Evolutionary conservation across 495 filamentous ascomycete species (phyloP).

Genomic region (Xeromyces bisporus): DNA sequence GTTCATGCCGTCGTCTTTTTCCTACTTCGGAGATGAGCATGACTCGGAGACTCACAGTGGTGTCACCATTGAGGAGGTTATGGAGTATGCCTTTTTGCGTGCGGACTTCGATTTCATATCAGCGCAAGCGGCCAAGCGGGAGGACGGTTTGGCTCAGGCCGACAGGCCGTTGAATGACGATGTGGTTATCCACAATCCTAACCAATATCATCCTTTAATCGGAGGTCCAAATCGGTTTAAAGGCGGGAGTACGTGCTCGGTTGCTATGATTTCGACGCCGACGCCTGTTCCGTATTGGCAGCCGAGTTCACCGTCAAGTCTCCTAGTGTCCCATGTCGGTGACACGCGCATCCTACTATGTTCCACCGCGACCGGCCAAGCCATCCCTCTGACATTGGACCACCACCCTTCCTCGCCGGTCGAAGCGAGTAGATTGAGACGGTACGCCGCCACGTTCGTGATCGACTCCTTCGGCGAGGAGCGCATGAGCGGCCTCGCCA

Average conservation of each 20-base stretch:
- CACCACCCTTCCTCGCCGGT: constrained; percentile 79
- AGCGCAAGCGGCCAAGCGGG: constrained; percentile 59
- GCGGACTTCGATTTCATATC: constrained; percentile 86
- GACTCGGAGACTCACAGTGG: constrained; percentile 6
- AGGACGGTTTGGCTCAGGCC: constrained; percentile 48
- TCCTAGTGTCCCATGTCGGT: constrained; percentile 81
- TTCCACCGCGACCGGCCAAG: constrained; percentile 56
- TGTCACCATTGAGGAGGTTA: constrained; percentile 31
- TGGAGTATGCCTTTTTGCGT: constrained; percentile 82
- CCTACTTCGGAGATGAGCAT: constrained; percentile 14
- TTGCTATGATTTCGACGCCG: constrained; percentile 81
- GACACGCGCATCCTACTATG: constrained; percentile 85
- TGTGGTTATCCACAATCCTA: constrained; percentile 55
- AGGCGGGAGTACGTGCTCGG: constrained; percentile 77
- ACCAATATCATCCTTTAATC: constrained; percentile 40
- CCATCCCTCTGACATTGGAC: constrained; percentile 65
- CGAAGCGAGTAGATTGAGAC: constrained; percentile 67
- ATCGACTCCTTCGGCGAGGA: constrained; percentile 97
- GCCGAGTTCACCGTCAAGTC: constrained; percentile 60
- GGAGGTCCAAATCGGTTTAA: constrained; percentile 63
- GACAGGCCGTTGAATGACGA: constrained; percentile 65
- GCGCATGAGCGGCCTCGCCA: constrained; percentile 82
- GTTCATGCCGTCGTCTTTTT: constrained; percentile 59
- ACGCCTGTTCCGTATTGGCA: constrained; percentile 91
- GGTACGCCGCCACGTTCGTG: constrained; percentile 71